Evolutionary conservation across 805 yeast genomes (phyloP).

Genomic region (Pichia ethanolica): DNA sequence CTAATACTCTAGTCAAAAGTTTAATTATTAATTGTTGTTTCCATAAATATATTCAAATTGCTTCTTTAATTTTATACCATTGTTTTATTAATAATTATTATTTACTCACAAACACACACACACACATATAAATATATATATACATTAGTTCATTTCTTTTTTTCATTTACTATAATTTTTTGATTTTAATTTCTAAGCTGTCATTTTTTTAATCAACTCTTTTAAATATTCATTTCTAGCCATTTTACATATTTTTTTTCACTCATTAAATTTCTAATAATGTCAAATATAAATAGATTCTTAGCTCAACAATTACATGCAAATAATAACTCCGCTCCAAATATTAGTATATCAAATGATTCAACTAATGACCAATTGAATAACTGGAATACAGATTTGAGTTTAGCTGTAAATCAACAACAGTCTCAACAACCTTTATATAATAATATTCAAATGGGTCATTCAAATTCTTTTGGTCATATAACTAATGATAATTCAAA

Average conservation of each 20-base stretch:
- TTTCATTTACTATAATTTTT: too few relatives aligned
- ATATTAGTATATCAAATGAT: not conserved
- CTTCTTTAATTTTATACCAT: too few relatives aligned
- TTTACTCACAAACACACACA: too few relatives aligned
- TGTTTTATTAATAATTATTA: too few relatives aligned
- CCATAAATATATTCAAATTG: too few relatives aligned
- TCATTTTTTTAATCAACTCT: not conserved
- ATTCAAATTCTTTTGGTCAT: slow-evolving; percentile 6
- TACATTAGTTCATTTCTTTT: too few relatives aligned
- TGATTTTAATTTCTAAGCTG: too few relatives aligned
- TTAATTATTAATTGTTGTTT: too few relatives aligned
- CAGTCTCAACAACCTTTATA: slow-evolving; percentile 3
- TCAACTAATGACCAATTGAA: not conserved
- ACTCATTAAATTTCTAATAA: not conserved
- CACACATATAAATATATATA: too few relatives aligned
- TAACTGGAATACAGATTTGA: not conserved
- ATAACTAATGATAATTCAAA: not conserved
- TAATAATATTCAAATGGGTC: slow-evolving; percentile 5
- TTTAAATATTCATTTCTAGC: too few relatives aligned
- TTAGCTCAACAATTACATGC: slow-evolving; percentile 1
- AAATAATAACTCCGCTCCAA: not conserved
- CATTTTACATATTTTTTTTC: too few relatives aligned
- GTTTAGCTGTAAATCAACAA: not conserved
- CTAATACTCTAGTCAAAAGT: too few relatives aligned
- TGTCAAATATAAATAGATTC: slow-evolving; percentile 3